Conservation (phyloP, 208 protist genomes). For the Trypanosoma boissoni region DNA sequence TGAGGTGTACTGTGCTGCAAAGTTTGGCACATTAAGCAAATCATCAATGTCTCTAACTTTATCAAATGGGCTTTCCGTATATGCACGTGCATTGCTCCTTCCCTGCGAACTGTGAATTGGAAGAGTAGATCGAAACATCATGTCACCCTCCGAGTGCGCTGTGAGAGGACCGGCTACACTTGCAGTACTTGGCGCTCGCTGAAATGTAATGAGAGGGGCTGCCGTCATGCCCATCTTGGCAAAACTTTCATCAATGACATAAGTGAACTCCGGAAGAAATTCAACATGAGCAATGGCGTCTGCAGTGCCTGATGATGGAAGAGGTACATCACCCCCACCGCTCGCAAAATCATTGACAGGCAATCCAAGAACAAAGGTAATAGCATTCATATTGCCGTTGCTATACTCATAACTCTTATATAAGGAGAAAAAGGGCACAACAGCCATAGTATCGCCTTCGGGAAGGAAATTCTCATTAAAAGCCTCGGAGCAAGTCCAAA, state of each 20-base stretch:
- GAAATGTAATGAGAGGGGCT: conserved; percentile 56
- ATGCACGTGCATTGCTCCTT: conserved; percentile 43
- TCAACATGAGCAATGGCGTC: conserved; percentile 50
- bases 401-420: conserved; percentile 48
- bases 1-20: conserved; percentile 47
- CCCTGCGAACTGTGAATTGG: conserved; percentile 44
- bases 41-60: conserved; percentile 27
- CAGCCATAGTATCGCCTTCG: conserved; percentile 25
- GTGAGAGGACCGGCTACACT: conserved; percentile 29
- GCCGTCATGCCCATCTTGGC: conserved; percentile 65
- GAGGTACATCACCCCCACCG: background rate
- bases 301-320: conserved; percentile 18
- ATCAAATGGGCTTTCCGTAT: conserved; percentile 49
- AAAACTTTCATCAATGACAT: conserved; percentile 40
- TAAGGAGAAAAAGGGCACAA: conserved; percentile 57
- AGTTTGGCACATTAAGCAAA: conserved; percentile 46
- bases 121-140: conserved; percentile 55
- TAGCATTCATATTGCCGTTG: conserved; percentile 32
- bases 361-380: conserved; percentile 52
- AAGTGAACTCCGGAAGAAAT: conserved; percentile 81
- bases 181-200: conserved; percentile 4
- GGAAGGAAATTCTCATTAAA: conserved; percentile 53
- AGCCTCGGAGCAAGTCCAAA: conserved; percentile 71
- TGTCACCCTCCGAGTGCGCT: conserved; percentile 58
- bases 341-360: conserved; percentile 42